Base-by-base conservation (phyloP, 495 filamentous ascomycete genomes). In the Penicillium samsonianum region DNA sequence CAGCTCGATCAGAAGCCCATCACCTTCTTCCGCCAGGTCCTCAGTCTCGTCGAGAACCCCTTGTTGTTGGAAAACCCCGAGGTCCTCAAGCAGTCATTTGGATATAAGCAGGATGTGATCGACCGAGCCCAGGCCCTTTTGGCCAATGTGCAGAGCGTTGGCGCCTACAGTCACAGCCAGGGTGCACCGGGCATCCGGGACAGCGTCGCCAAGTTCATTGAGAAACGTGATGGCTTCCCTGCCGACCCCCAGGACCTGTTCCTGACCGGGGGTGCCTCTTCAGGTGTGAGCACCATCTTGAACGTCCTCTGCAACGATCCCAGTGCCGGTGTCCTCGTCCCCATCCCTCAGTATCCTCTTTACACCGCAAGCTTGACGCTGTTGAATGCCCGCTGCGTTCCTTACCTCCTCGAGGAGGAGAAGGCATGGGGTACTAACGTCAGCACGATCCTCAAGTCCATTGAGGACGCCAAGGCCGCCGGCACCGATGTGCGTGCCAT, bases 1-100 rank as follows among this genome's bases (percentile, higher is more conserved):
- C 95, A 98, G 75, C 87, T 98, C 53, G 94, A 95, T 75, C 94
- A 98, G 80, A 94, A 96, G 80, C 94, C 94, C 63, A 91, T 98
- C 67, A 98, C 93, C 62, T 98, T 96, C 82, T 96, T 98, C 87
- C 87, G 94, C 54, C 95, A 98, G 77, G 95, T 98, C 11, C 81
- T 96, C 67, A 96, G 91, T 78, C 74, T 98, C 47, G 78, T 98
- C 53, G 94, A 98, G 76, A 91, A 97, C 78, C 94, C 94, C 4
- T 60, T 73, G 43, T 78, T 98, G 9, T 78, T 98, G 51, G 83
- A 96, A 64, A 84, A 92, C 57, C 82, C 89, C 64, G 84, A 92
- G 60, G 84, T 71, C 23, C 85, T 82, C 73, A 86, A 77, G 67
- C 82, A 69, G 57, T 62, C 71, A 17, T 77, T 96, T 52, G 90